A percentile compares a stretch with the other conserved stretches of the same genome.
These are phyloP conservation scores for Yamadazyma friedrichii DNA, from an alignment of 1,139 yeast species.

Conservation along the genomic window DNA sequence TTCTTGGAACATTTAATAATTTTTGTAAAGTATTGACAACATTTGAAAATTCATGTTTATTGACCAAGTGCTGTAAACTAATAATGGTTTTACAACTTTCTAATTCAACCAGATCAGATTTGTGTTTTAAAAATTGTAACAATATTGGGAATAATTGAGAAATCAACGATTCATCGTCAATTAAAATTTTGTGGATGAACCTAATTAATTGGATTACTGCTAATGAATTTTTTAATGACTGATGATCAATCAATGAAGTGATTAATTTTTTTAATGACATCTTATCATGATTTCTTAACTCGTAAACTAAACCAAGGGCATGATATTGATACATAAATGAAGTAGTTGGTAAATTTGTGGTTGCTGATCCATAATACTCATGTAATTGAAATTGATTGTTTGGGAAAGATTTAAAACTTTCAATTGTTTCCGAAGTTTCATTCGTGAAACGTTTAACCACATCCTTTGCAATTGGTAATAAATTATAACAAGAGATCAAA, in stretches of 20 bases:
- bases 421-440: slow-evolving; percentile 87
- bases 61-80: slow-evolving; percentile 54
- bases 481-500: slow-evolving; percentile 82
- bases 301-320: slow-evolving; percentile 87
- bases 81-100: slow-evolving; percentile 91
- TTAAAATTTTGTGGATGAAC: slow-evolving; percentile 68
- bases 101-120: slow-evolving; percentile 85
- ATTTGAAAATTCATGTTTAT: slow-evolving; percentile 59
- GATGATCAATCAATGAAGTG: slow-evolving; percentile 68
- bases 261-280: slow-evolving; percentile 93
- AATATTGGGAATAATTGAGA: slow-evolving; percentile 64
- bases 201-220: slow-evolving; percentile 87
- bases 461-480: slow-evolving; percentile 85
- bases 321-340: slow-evolving; percentile 92
- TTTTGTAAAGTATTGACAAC: slow-evolving; percentile 75
- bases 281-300: slow-evolving; percentile 85
- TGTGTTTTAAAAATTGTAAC: slow-evolving; percentile 71
- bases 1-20: slow-evolving; percentile 83
- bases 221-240: slow-evolving; percentile 64
- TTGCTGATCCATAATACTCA: slow-evolving; percentile 51
- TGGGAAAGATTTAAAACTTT: slow-evolving; percentile 68
- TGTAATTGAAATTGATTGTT: slow-evolving; percentile 52
- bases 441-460: slow-evolving; percentile 92
- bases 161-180: slow-evolving; percentile 55
- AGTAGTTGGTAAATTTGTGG: slow-evolving; percentile 57